Percentiles rank a stretch among this genome's conserved stretches.
Conservation (phyloP, 1,139 yeast species). For the Zygosaccharomyces sapae region DNA sequence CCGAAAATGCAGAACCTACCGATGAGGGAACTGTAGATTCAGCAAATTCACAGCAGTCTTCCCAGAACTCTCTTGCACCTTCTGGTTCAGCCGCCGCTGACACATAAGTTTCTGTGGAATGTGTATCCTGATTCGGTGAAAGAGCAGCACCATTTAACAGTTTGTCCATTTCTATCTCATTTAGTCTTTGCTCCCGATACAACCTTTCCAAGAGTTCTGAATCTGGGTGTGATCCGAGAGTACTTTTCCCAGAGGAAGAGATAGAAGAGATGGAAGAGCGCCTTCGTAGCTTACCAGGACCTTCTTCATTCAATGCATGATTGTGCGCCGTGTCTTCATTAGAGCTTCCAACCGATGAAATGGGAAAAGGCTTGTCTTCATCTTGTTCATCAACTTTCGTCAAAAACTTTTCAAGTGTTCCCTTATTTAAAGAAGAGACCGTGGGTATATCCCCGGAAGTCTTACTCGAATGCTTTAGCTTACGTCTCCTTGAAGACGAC, state of each 20-base stretch:
- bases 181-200: background rate
- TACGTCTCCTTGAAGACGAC: too few relatives aligned
- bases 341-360: too few relatives aligned
- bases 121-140: background rate
- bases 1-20: background rate
- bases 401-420: too few relatives aligned
- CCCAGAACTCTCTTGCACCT: background rate
- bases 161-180: constrained; percentile 5
- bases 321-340: background rate
- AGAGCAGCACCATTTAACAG: background rate
- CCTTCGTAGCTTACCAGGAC: constrained; percentile 3
- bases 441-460: too few relatives aligned
- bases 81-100: background rate
- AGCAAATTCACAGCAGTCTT: background rate
- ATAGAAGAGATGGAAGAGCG: background rate
- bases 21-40: background rate
- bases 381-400: too few relatives aligned
- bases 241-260: background rate
- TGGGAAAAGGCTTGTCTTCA: too few relatives aligned
- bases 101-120: constrained; percentile 5
- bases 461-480: too few relatives aligned
- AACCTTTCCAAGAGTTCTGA: background rate
- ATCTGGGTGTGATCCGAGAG: background rate
- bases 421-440: too few relatives aligned
- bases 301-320: background rate